These are phyloP conservation scores for Plantago elongata DNA, from an alignment of 257 asterid species.

Conservation along the genomic window DNA sequence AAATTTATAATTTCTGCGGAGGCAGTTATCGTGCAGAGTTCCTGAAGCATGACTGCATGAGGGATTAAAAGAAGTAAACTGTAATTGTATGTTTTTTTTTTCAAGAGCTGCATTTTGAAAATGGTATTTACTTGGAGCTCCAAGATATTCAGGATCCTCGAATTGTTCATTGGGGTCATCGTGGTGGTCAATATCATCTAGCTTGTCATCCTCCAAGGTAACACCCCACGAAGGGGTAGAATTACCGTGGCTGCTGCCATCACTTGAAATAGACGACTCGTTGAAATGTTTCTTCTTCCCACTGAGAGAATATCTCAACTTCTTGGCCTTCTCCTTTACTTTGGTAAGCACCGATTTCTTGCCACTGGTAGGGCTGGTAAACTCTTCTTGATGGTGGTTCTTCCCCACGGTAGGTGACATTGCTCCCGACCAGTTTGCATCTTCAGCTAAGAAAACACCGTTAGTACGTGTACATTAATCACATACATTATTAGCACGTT, in stretches of 20 bases:
- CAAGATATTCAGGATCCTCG: slow-evolving; percentile 82
- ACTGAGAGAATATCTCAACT: slow-evolving; percentile 52
- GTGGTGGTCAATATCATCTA: slow-evolving; percentile 22
- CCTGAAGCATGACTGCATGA: no score
- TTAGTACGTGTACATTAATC: background rate
- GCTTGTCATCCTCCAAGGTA: slow-evolving; percentile 37
- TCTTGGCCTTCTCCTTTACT: slow-evolving; percentile 88
- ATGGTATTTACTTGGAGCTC: slow-evolving; percentile 84
- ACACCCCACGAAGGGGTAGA: slow-evolving; percentile 41
- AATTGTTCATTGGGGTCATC: slow-evolving; percentile 23
- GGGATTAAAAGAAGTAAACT: background rate
- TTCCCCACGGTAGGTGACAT: slow-evolving; percentile 28
- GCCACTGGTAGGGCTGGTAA: slow-evolving; percentile 23
- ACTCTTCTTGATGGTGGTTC: slow-evolving; percentile 48
- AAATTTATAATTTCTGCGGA: no score
- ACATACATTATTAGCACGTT: background rate
- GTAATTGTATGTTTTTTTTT: background rate
- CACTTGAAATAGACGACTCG: slow-evolving; percentile 20
- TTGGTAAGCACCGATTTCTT: slow-evolving; percentile 66
- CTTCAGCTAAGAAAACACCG: slow-evolving; percentile 29
- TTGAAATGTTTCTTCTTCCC: slow-evolving; percentile 38
- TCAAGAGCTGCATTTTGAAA: background rate
- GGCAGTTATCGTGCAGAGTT: no score
- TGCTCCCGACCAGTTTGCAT: slow-evolving; percentile 26
- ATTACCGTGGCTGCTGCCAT: slow-evolving; percentile 13